These are phyloP conservation scores for Onygenales sp. DNA, from an alignment of 2,329 filamentous ascomycete species.

Conservation along the genomic window DNA sequence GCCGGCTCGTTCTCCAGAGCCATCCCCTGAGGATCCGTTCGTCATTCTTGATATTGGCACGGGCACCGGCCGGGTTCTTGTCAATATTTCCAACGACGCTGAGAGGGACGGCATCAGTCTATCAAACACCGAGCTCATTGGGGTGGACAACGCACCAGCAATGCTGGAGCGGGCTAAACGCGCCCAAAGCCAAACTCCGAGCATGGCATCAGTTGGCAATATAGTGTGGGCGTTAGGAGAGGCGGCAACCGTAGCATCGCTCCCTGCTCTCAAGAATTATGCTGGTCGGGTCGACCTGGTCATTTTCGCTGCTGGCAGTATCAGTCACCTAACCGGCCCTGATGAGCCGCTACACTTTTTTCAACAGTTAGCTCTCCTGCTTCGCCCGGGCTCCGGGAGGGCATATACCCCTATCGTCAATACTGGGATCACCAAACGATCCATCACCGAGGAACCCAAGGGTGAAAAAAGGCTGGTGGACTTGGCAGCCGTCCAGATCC, in stretches of 20 bases:
- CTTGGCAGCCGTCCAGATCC: not conserved
- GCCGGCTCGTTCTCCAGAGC: not conserved
- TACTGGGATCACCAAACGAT: not conserved
- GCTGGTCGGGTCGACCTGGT: not conserved
- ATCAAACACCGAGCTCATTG: not conserved
- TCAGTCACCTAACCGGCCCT: not conserved
- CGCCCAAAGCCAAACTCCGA: not conserved
- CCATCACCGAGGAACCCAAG: not conserved
- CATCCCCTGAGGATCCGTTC: not conserved
- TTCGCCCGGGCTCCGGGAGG: not conserved
- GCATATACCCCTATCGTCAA: conserved; percentile 1
- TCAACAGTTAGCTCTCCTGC: not conserved
- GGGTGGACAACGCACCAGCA: not conserved
- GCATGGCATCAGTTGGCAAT: not conserved
- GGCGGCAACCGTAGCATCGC: not conserved
- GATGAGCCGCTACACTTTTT: not conserved
- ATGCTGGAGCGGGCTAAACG: not conserved
- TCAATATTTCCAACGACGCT: not conserved
- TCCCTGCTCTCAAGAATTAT: not conserved
- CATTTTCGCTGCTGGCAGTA: not conserved
- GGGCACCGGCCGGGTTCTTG: not conserved
- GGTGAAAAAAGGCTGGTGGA: not conserved
- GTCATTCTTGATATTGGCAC: not conserved
- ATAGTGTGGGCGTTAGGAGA: not conserved
- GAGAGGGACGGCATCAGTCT: not conserved